Conservation (phyloP, 768 basidiomycete genomes). For the Amanita fuliginea region DNA sequence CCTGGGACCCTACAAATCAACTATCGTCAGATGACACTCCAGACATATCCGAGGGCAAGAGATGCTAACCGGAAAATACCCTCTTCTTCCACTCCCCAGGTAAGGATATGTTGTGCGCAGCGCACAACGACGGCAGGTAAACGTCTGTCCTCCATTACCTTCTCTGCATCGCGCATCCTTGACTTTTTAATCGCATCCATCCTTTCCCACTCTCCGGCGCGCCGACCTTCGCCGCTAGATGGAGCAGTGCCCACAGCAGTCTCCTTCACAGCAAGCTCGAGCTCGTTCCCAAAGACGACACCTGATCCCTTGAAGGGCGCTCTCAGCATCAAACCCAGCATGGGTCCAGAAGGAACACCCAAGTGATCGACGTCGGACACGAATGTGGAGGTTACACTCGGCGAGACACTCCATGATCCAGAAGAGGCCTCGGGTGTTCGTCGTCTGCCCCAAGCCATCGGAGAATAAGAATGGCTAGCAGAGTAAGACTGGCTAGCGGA, state of each 20-base stretch:
- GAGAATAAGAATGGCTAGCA: slow-evolving; percentile 1
- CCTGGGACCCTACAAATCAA: slow-evolving; percentile 58
- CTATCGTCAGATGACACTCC: slow-evolving; percentile 8
- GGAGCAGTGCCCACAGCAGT: slow-evolving; percentile 19
- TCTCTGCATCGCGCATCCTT: slow-evolving; percentile 17
- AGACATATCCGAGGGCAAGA: neutral
- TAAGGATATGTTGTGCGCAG: slow-evolving; percentile 71
- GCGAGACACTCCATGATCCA: slow-evolving; percentile 41
- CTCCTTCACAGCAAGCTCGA: slow-evolving; percentile 25
- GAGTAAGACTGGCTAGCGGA: slow-evolving; percentile 13
- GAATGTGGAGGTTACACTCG: slow-evolving; percentile 29
- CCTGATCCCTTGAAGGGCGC: slow-evolving; percentile 39
- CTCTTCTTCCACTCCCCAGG: slow-evolving; percentile 81
- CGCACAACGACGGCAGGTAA: slow-evolving; percentile 72
- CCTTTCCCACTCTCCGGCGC: slow-evolving; percentile 9
- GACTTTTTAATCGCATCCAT: slow-evolving; percentile 8
- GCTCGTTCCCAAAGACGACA: slow-evolving; percentile 56
- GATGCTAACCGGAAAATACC: slow-evolving; percentile 71
- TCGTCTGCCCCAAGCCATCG: slow-evolving; percentile 26
- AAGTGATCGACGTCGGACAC: slow-evolving; percentile 40
- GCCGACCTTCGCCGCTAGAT: slow-evolving; percentile 7
- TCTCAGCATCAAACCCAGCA: slow-evolving; percentile 46
- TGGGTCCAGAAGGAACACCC: slow-evolving; percentile 29
- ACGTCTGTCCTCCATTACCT: slow-evolving; percentile 35
- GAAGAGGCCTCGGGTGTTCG: slow-evolving; percentile 55